phyloP scores from a whole-genome alignment of 2,329 filamentous ascomycete genomes.

The Lecanicillium sp. region DNA sequence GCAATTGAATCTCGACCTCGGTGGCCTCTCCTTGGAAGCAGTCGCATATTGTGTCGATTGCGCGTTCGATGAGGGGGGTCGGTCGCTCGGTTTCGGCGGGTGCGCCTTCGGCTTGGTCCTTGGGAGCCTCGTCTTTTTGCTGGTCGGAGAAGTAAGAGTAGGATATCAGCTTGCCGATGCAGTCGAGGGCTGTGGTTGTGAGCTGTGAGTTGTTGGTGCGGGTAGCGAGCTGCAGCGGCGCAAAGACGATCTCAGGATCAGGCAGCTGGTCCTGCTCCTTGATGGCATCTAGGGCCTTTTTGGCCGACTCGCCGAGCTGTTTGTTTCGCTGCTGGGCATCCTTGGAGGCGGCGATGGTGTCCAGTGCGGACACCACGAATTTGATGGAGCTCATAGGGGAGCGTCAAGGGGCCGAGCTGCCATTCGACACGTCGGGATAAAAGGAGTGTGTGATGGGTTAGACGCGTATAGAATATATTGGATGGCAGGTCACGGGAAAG shows the following conservation, averaged over 20 bases:
- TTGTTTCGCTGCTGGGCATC: constrained; percentile 80
- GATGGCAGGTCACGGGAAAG: no score
- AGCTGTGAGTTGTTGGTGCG: constrained; percentile 79
- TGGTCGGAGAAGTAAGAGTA: constrained; percentile 94
- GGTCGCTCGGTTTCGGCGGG: constrained; percentile 19
- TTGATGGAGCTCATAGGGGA: constrained; percentile 86
- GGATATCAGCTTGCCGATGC: constrained; percentile 97
- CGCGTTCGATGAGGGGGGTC: constrained; percentile 85
- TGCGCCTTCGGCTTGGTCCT: constrained; percentile 34
- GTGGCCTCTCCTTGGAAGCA: constrained; percentile 98
- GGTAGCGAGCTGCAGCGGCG: constrained; percentile 82
- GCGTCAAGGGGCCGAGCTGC: constrained; percentile 34
- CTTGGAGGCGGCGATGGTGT: constrained; percentile 85
- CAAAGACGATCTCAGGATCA: constrained; percentile 87
- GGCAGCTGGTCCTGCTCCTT: constrained; percentile 79
- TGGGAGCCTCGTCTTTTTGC: constrained; percentile 36
- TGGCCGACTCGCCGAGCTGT: constrained; percentile 73
- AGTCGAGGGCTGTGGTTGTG: constrained; percentile 87
- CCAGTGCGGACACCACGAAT: constrained; percentile 89
- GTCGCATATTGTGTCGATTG: constrained; percentile 98
- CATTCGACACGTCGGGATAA: constrained; percentile 38
- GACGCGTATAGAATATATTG: no score
- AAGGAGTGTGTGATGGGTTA: no score
- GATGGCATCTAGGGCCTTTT: constrained; percentile 77
- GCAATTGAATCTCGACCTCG: constrained; percentile 83